A percentile compares a stretch with the other conserved stretches of the same genome.
phyloP scores from a whole-genome alignment of 192 early-diverging fungal species.

The Linnemannia zychae region DNA sequence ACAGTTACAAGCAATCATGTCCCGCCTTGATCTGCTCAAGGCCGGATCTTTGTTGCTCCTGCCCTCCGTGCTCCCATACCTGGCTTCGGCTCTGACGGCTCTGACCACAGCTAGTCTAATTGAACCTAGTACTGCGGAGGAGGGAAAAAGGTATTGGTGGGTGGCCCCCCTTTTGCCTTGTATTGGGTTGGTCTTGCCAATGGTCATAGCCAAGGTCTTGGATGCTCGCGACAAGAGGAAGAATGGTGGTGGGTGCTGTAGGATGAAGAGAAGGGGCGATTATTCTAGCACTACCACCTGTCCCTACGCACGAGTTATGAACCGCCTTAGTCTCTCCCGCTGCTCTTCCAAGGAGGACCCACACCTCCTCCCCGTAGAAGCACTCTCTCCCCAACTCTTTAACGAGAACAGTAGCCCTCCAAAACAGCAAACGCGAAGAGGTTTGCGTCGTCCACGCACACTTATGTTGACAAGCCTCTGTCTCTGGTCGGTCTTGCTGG shows the following conservation, averaged over 20 bases:
- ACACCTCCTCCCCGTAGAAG: not conserved
- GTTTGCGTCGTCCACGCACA: not conserved
- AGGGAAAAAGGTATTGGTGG: not conserved
- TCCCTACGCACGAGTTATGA: not conserved
- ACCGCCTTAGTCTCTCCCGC: not conserved
- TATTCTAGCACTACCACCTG: not conserved
- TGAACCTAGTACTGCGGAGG: not conserved
- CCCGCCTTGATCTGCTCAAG: not conserved
- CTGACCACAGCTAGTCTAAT: conserved; percentile 1
- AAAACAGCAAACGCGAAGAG: not conserved
- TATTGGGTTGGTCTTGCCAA: not conserved
- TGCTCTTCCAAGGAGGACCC: not conserved
- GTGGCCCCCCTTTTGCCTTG: not conserved
- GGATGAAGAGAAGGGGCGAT: not conserved
- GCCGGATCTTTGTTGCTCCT: conserved; percentile 9
- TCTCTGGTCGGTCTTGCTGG: conserved; percentile 4
- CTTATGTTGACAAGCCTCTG: conserved; percentile 10
- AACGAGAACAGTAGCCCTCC: not conserved
- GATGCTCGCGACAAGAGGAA: not conserved
- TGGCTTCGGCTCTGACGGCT: conserved; percentile 2
- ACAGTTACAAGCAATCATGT: not conserved
- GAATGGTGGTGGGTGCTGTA: not conserved
- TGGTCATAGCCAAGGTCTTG: not conserved
- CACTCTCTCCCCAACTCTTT: not conserved
- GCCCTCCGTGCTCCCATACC: conserved; percentile 14